phyloP scores from a whole-genome alignment of 139 green algal genomes.

The Marvania coccoides region DNA sequence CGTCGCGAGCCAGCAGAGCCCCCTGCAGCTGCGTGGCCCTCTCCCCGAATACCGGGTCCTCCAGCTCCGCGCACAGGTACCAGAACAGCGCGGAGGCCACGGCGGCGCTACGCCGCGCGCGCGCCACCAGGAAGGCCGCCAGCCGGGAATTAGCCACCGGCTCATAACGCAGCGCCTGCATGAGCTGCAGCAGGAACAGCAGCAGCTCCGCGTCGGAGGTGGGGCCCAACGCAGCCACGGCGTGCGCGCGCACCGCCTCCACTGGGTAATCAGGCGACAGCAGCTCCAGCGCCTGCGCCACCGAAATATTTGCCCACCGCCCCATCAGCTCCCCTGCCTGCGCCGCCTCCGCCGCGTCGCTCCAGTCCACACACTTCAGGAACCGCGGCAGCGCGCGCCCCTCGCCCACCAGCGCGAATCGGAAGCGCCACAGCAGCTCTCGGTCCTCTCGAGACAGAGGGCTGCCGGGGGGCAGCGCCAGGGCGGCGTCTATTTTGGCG shows the following conservation, averaged over 20 bases:
- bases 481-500: constrained; percentile 33
- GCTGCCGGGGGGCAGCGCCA: constrained; percentile 47
- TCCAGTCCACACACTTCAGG: constrained; percentile 82
- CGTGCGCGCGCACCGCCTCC: constrained; percentile 57
- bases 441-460: constrained; percentile 49
- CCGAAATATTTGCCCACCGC: constrained; percentile 72
- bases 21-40: constrained; percentile 43
- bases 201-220: constrained; percentile 83
- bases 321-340: constrained; percentile 79
- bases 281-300: constrained; percentile 88
- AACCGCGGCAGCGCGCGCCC: constrained; percentile 65
- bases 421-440: constrained; percentile 83
- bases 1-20: constrained; percentile 20
- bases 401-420: constrained; percentile 65
- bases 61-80: constrained; percentile 84
- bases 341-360: constrained; percentile 65
- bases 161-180: constrained; percentile 92
- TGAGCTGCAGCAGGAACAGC: constrained; percentile 89
- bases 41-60: constrained; percentile 62
- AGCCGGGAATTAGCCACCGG: constrained; percentile 47
- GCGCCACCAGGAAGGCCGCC: constrained; percentile 64
- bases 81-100: constrained; percentile 73
- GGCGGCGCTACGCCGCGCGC: constrained; percentile 43
- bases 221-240: constrained; percentile 54
- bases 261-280: constrained; percentile 82